phyloP scores from a whole-genome alignment of 1,139 yeast genomes.

The Chernovozyma sophiae-reginae region DNA sequence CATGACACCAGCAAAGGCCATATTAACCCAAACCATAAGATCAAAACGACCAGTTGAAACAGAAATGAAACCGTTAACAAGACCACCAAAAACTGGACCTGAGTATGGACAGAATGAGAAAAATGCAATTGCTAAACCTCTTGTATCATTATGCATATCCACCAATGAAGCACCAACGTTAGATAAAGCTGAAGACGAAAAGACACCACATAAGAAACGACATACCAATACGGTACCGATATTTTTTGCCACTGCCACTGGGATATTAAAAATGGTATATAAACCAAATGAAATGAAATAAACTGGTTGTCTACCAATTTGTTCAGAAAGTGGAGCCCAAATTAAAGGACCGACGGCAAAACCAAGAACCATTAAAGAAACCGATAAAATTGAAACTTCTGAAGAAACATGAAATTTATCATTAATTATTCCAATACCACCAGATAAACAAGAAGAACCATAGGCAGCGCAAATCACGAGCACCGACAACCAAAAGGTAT shows the following conservation, averaged over 20 bases:
- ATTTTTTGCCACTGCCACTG: constrained; percentile 83
- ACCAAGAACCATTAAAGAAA: constrained; percentile 86
- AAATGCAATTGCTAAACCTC: constrained; percentile 88
- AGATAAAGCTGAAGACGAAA: constrained; percentile 77
- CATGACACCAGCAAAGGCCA: constrained; percentile 86
- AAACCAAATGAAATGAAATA: constrained; percentile 72
- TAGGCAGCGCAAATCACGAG: constrained; percentile 84
- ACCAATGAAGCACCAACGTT: constrained; percentile 89
- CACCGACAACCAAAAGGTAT: constrained; percentile 61
- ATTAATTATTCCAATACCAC: constrained; percentile 64
- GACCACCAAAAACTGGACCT: constrained; percentile 90
- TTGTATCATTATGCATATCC: constrained; percentile 72
- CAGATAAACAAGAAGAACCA: constrained; percentile 88
- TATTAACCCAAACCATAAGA: constrained; percentile 80
- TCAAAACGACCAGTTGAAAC: constrained; percentile 66
- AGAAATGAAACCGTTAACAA: constrained; percentile 81
- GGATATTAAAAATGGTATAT: constrained; percentile 77
- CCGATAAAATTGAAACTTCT: constrained; percentile 76
- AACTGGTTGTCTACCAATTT: constrained; percentile 81
- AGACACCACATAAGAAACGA: constrained; percentile 84
- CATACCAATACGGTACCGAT: constrained; percentile 77
- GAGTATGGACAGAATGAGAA: constrained; percentile 91
- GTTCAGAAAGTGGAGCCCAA: constrained; percentile 89
- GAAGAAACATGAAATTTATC: constrained; percentile 62
- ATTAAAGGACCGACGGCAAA: constrained; percentile 83